These are phyloP conservation scores for Pascua sp. DNA, from an alignment of 1,284 basidiomycete species.

Conservation along the genomic window DNA sequence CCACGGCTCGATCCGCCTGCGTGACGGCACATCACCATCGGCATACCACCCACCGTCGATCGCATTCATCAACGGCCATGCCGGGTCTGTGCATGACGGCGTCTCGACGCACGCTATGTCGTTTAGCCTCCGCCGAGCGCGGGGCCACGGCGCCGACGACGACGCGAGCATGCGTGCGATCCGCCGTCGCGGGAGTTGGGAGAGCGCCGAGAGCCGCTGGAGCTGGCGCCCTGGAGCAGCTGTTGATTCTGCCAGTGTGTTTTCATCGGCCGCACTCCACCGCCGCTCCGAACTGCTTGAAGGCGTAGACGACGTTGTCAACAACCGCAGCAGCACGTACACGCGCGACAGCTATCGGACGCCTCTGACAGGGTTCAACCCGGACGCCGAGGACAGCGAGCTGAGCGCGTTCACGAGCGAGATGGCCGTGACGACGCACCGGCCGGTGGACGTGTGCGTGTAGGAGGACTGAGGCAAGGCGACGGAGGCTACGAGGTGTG, in stretches of 20 bases:
- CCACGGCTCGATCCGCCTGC: constrained; percentile 13
- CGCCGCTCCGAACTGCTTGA: constrained; percentile 2
- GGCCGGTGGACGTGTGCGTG: constrained; percentile 12
- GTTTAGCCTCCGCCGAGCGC: constrained; percentile 8
- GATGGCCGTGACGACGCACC: constrained; percentile 4
- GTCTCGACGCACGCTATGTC: constrained; percentile 14
- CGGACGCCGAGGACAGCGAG: constrained; percentile 5
- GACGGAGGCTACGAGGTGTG: no score
- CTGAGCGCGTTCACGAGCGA: not conserved
- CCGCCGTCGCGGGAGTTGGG: constrained; percentile 32
- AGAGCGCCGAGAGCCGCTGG: constrained; percentile 42
- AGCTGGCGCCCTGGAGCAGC: constrained; percentile 23
- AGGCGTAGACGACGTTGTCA: not conserved
- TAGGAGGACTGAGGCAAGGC: not conserved
- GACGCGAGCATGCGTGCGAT: constrained; percentile 29
- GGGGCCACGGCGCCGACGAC: constrained; percentile 17
- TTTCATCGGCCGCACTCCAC: not conserved
- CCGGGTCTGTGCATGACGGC: constrained; percentile 11
- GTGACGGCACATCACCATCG: constrained; percentile 10
- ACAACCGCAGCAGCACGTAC: constrained; percentile 8
- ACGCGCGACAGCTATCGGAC: constrained; percentile 17
- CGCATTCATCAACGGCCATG: constrained; percentile 11
- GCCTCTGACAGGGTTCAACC: constrained; percentile 7
- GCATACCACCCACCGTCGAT: constrained; percentile 10
- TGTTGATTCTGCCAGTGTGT: constrained; percentile 2